Percentiles rank a stretch among this genome's conserved stretches.
phyloP scores from a whole-genome alignment of 2,329 filamentous ascomycete species.

The Fusarium armeniacum region DNA sequence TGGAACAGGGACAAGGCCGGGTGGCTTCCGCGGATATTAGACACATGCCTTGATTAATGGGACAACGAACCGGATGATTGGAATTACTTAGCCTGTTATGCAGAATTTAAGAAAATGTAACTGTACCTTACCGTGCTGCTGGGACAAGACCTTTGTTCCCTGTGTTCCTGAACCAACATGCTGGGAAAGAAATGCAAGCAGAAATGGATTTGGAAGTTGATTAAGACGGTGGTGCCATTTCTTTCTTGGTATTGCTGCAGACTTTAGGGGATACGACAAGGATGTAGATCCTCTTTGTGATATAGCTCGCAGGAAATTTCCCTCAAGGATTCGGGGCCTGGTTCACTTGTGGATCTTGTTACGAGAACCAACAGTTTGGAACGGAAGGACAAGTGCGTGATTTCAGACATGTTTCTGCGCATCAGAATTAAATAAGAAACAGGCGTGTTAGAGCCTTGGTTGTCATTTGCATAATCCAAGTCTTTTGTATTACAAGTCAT shows the following conservation, averaged over 20 bases:
- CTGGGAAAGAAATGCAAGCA: not conserved
- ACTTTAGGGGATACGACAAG: not conserved
- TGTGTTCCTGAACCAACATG: constrained; percentile 9
- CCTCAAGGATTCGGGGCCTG: not conserved
- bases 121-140: not conserved
- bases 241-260: not conserved
- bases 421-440: not conserved
- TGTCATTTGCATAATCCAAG: too few species aligned
- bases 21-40: constrained; percentile 1
- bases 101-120: not conserved
- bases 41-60: too few species aligned
- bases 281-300: constrained; percentile 9
- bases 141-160: not conserved
- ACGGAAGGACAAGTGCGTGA: not conserved
- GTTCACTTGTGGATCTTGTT: not conserved
- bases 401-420: not conserved
- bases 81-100: not conserved
- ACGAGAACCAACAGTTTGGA: not conserved
- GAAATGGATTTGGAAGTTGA: not conserved
- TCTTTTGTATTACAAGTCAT: not conserved
- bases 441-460: not conserved
- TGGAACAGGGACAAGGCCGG: not conserved
- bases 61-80: not conserved
- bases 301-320: not conserved
- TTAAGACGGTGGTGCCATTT: not conserved